These are phyloP conservation scores for Lyophyllum semitale DNA, from an alignment of 768 basidiomycete genomes.

Conservation along the genomic window DNA sequence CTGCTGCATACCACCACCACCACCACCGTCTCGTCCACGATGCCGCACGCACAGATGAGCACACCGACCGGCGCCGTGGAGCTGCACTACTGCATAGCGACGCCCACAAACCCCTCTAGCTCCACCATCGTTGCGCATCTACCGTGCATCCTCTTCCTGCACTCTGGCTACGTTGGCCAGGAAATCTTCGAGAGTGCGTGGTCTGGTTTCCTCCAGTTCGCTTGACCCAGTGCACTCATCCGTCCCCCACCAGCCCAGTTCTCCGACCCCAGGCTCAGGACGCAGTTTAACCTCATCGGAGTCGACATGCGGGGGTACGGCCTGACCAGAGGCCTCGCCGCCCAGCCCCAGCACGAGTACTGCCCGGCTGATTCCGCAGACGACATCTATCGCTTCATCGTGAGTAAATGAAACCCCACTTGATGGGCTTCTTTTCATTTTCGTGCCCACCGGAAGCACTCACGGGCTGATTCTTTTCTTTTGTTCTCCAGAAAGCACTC, in stretches of 20 bases:
- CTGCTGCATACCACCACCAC: background rate
- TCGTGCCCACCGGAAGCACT: background rate
- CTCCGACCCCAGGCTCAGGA: slow-evolving; percentile 23
- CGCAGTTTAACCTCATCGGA: slow-evolving; percentile 29
- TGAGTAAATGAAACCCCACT: slow-evolving; percentile 11
- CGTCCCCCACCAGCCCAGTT: slow-evolving; percentile 21
- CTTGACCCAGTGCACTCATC: background rate
- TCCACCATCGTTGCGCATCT: slow-evolving; percentile 15
- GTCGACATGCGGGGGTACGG: slow-evolving; percentile 29
- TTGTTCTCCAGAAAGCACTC: slow-evolving; percentile 26
- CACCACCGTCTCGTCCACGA: background rate
- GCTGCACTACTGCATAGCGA: slow-evolving; percentile 20
- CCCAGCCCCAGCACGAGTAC: slow-evolving; percentile 14
- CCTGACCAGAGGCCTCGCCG: slow-evolving; percentile 20
- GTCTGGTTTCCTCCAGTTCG: background rate
- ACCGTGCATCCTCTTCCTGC: slow-evolving; percentile 22
- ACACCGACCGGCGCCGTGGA: slow-evolving; percentile 19
- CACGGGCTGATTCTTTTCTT: background rate
- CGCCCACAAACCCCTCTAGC: slow-evolving; percentile 19
- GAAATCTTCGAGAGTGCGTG: slow-evolving; percentile 22
- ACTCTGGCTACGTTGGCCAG: slow-evolving; percentile 20
- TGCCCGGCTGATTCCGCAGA: slow-evolving; percentile 26
- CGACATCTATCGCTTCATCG: slow-evolving; percentile 28
- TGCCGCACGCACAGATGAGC: slow-evolving; percentile 17
- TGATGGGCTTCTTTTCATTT: background rate